phyloP scores from a whole-genome alignment of 2,329 filamentous ascomycete species.

The Ophiostoma himal-ulmi region DNA sequence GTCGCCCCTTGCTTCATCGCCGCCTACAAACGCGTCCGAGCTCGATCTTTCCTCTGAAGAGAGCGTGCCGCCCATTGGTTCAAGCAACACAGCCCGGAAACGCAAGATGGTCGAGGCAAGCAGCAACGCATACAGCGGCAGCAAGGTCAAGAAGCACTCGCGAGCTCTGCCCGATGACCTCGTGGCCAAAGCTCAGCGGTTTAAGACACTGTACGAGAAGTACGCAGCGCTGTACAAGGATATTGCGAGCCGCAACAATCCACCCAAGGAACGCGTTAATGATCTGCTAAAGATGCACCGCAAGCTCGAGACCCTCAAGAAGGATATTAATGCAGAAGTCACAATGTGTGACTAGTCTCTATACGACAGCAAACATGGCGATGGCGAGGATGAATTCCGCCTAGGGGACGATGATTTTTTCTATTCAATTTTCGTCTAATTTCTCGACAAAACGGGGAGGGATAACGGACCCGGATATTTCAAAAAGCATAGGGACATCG shows the following conservation, averaged over 20 bases:
- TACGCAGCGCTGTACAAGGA: constrained; percentile 54
- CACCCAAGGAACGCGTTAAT: constrained; percentile 46
- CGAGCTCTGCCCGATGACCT: constrained; percentile 43
- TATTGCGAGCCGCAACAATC: constrained; percentile 46
- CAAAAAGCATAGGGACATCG: constrained; percentile 7
- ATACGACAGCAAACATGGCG: neutral
- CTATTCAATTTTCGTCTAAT: neutral
- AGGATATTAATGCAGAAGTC: constrained; percentile 48
- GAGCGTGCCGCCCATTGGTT: constrained; percentile 29
- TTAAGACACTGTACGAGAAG: constrained; percentile 51
- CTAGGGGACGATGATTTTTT: neutral
- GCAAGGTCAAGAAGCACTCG: constrained; percentile 24
- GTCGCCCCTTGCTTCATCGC: constrained; percentile 59
- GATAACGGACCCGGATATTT: constrained; percentile 3
- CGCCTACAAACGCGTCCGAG: constrained; percentile 60
- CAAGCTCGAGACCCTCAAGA: constrained; percentile 52
- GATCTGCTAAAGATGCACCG: constrained; percentile 50
- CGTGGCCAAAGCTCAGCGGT: constrained; percentile 48
- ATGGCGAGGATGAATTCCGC: neutral
- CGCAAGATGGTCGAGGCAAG: constrained; percentile 35
- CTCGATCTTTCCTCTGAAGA: constrained; percentile 40
- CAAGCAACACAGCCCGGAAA: constrained; percentile 36
- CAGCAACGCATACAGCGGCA: constrained; percentile 16
- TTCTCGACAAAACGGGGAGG: neutral
- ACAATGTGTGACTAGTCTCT: constrained; percentile 17